Conservation (phyloP, 2,329 filamentous ascomycete genomes). For the Colletotrichum melonis region DNA sequence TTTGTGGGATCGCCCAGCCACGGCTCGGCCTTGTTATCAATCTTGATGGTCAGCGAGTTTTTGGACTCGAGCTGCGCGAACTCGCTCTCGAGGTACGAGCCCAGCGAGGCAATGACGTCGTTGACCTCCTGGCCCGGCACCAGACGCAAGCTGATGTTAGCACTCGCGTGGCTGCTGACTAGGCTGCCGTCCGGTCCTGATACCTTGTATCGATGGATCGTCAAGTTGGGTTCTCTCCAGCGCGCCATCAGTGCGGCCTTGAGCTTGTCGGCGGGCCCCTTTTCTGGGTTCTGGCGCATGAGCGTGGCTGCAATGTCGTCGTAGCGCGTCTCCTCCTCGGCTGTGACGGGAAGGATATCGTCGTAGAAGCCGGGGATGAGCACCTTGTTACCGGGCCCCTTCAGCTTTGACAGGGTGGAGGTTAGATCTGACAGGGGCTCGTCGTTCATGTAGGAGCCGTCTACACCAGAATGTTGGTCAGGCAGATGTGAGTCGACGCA, state of each 20-base stretch:
- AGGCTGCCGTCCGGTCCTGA: constrained; percentile 93
- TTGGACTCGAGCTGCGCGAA: constrained; percentile 82
- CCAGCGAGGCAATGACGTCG: constrained; percentile 76
- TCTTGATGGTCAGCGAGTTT: constrained; percentile 83
- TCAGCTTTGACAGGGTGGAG: constrained; percentile 82
- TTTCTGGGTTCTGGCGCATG: constrained; percentile 75
- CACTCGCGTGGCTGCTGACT: constrained; percentile 89
- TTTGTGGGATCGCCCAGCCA: constrained; percentile 95
- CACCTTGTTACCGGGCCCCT: constrained; percentile 82
- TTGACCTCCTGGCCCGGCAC: constrained; percentile 93
- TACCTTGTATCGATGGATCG: constrained; percentile 92
- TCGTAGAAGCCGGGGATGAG: constrained; percentile 92
- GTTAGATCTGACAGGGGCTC: constrained; percentile 94
- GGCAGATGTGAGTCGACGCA: constrained; percentile 87
- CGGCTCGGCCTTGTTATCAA: constrained; percentile 94
- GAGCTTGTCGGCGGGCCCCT: constrained; percentile 72
- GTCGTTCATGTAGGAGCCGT: constrained; percentile 89
- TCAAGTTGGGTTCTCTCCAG: constrained; percentile 95
- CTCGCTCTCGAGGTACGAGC: constrained; percentile 73
- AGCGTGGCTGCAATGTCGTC: constrained; percentile 85
- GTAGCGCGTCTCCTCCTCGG: constrained; percentile 83
- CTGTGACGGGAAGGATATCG: constrained; percentile 78
- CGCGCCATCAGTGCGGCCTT: constrained; percentile 89
- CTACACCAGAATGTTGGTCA: constrained; percentile 96
- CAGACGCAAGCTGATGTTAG: constrained; percentile 88